Evolutionary conservation across 495 filamentous ascomycete genomes (phyloP).

Genomic region (Tuber microsphaerosporum): DNA sequence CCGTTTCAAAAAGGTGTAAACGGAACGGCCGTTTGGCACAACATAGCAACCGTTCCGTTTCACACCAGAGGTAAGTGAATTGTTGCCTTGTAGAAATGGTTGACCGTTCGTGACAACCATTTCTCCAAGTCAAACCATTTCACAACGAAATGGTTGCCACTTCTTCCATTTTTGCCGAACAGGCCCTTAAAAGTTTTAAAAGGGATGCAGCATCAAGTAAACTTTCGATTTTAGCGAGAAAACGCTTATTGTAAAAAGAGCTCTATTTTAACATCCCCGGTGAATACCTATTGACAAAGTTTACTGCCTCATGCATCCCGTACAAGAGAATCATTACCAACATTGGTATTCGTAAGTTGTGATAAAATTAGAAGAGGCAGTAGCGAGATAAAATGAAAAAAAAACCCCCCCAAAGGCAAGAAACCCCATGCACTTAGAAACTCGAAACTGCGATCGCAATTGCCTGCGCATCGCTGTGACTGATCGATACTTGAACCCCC

Average conservation of each 20-base stretch:
- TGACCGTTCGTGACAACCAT: no score
- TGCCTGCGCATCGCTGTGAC: slow-evolving; percentile 84
- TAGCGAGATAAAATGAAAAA: background rate
- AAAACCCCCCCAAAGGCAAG: background rate
- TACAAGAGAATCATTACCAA: background rate
- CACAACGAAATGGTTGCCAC: no score
- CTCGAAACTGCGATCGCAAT: slow-evolving; percentile 66
- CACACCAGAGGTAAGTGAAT: no score
- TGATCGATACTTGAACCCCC: slow-evolving; percentile 82
- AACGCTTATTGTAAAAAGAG: background rate
- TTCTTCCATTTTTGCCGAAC: no score
- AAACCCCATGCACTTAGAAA: slow-evolving; percentile 19
- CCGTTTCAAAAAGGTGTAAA: no score
- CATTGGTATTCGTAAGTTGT: background rate
- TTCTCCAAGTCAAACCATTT: no score
- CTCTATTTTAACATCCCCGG: background rate
- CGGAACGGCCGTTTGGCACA: no score
- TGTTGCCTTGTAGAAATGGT: no score
- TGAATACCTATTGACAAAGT: slow-evolving; percentile 5
- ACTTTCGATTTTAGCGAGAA: background rate
- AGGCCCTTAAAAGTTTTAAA: no score
- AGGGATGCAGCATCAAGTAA: background rate
- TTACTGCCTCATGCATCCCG: slow-evolving; percentile 1
- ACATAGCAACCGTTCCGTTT: no score
- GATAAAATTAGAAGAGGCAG: background rate